Evolutionary conservation across 306 rosid species (phyloP).

Genomic region (Sphenostylis stenocarpa): DNA sequence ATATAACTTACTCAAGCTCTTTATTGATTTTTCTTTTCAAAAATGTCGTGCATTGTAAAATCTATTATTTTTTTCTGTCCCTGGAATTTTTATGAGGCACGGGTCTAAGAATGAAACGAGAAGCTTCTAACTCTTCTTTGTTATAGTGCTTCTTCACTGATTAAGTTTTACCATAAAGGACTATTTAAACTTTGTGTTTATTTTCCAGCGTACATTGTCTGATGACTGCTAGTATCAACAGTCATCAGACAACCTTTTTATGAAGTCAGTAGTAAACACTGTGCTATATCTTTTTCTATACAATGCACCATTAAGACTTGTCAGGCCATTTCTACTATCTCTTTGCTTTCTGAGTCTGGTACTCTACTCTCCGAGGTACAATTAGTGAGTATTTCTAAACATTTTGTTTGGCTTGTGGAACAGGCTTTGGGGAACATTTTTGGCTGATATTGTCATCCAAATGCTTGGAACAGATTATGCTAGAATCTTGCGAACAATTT

Average conservation of each 20-base stretch:
- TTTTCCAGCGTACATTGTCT: not conserved
- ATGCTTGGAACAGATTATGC: conserved; percentile 98
- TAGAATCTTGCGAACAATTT: conserved; percentile 86
- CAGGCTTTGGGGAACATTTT: conserved; percentile 95
- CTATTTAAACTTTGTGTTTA: not conserved
- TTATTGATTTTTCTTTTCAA: too few relatives aligned
- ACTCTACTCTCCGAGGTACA: conserved; percentile 4
- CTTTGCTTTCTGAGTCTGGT: conserved; percentile 8
- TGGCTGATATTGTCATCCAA: conserved; percentile 93
- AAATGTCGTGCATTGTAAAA: too few relatives aligned
- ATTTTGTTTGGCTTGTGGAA: conserved; percentile 33
- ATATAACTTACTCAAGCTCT: too few relatives aligned
- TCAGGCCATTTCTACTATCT: conserved; percentile 19
- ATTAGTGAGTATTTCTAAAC: conserved; percentile 20
- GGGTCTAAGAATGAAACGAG: not conserved
- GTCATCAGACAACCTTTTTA: not conserved
- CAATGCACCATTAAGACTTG: conserved; percentile 24
- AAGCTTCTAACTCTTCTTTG: not conserved
- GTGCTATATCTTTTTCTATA: not conserved
- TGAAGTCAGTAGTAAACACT: not conserved
- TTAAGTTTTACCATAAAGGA: not conserved
- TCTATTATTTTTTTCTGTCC: too few relatives aligned
- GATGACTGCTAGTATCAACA: not conserved
- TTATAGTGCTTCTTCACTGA: not conserved
- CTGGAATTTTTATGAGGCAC: too few relatives aligned